Base-by-base conservation (phyloP, 352 stramenopile species). In the Phytophthora palmivora region DNA sequence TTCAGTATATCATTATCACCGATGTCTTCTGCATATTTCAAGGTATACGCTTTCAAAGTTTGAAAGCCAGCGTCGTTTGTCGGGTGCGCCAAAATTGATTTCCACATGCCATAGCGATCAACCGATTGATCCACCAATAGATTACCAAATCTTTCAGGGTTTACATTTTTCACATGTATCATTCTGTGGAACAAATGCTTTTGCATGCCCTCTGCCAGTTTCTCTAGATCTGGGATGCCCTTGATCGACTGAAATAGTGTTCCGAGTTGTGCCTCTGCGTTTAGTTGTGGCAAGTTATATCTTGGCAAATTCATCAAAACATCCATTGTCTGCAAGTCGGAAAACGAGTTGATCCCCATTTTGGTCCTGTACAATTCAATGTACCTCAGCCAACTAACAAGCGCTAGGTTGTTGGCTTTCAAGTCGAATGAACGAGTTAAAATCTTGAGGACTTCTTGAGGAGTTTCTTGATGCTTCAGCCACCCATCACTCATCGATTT, bases 191-290 rank as follows among this genome's bases (percentile, higher is more conserved):
- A 58, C 3, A 49, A n/a, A n/a, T 21, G 1, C 6, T 3, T 32
- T 12, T 58, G 37, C 38, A 58, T 41, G 26, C 18, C 49, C 15
- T 48, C 50, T 32, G 37, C 24, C 6, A 49, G 16, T 3, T 3
- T 48, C 28, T 48, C 49, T 14, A 42, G 24, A 11, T 58, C 24
- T 2, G 37, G 38, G 1, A 12, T 14, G 3, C 26, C 26, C 38
- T 41, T 48, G 4, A 58, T 34, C 11, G 4, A 4, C 16, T 58
- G 50, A n/a, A 48, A 49, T 6, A 58, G 37, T 19, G 5, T 33
- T n/a, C n/a, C 24, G 1, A 49, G 49, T 18, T 41, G 0, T 19
- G 22, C 45, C 3, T 24, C 24, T 2, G 8, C n/a, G n/a, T n/a
- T n/a, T n/a, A n/a, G n/a, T n/a, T n/a, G n/a, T n/a, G n/a, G n/a